A percentile compares a stretch with the other conserved stretches of the same genome.
These are phyloP conservation scores for Calocera cornea DNA, from an alignment of 768 basidiomycete species.

Conservation along the genomic window DNA sequence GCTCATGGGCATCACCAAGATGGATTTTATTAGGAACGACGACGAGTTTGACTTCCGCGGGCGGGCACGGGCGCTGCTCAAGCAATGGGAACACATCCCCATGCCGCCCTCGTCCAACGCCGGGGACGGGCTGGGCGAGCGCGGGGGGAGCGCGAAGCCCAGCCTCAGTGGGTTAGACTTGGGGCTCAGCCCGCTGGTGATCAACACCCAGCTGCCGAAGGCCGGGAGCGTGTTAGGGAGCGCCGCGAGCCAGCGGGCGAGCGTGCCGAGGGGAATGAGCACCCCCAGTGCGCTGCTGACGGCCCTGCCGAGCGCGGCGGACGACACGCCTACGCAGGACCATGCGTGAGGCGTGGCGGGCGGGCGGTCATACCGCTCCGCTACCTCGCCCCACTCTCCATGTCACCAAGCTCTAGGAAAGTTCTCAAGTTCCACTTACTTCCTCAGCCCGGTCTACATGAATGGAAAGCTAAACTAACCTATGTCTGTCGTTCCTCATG, in stretches of 20 bases:
- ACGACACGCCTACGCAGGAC: background rate
- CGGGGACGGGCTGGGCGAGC: background rate
- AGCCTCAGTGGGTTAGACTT: too few relatives aligned
- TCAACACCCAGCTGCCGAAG: background rate
- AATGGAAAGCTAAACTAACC: too few relatives aligned
- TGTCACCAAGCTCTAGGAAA: too few relatives aligned
- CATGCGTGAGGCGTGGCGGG: background rate
- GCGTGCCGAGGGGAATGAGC: background rate
- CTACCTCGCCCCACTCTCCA: background rate
- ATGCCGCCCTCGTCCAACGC: conserved; percentile 13
- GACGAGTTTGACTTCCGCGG: background rate
- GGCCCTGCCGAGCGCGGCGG: background rate
- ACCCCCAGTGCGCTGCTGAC: background rate
- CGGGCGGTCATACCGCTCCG: background rate
- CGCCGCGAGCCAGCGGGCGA: background rate
- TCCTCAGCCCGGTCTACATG: too few relatives aligned
- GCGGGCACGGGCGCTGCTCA: background rate
- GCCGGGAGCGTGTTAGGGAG: background rate
- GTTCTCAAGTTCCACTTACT: background rate
- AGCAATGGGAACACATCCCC: background rate
- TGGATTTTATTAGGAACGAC: background rate
- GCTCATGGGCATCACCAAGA: background rate
- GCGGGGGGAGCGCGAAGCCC: too few relatives aligned
- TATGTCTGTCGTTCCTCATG: too few relatives aligned
- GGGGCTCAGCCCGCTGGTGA: background rate